A percentile compares a stretch with the other conserved stretches of the same genome.
Evolutionary conservation across 768 basidiomycete species (phyloP).

Genomic region (Strobilomyces echinocephalus): DNA sequence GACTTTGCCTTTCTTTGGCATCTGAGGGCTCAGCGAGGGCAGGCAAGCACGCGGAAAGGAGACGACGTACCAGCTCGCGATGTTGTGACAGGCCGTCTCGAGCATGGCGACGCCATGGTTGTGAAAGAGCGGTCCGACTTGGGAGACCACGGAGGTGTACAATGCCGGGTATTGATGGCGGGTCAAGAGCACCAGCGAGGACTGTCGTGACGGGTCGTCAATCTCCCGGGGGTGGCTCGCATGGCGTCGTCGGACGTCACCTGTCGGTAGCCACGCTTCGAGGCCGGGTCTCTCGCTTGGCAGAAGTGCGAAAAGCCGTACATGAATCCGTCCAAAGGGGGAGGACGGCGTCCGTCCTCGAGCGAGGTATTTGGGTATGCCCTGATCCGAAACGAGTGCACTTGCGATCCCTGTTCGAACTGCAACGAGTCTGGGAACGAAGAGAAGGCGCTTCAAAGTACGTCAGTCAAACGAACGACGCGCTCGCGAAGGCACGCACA

Average conservation of each 20-base stretch:
- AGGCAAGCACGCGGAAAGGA: neutral
- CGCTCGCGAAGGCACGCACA: slow-evolving; percentile 41
- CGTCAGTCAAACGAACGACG: slow-evolving; percentile 4
- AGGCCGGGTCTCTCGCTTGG: slow-evolving; percentile 57
- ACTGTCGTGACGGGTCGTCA: slow-evolving; percentile 8
- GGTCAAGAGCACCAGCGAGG: slow-evolving; percentile 70
- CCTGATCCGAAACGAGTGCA: slow-evolving; percentile 84
- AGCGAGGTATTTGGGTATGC: slow-evolving; percentile 33
- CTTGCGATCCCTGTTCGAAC: slow-evolving; percentile 78
- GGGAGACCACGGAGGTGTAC: slow-evolving; percentile 61
- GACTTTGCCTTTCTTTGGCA: slow-evolving; percentile 75
- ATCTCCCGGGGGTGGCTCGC: neutral
- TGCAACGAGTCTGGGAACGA: slow-evolving; percentile 87
- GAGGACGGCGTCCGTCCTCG: slow-evolving; percentile 31
- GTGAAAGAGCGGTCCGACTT: slow-evolving; percentile 73
- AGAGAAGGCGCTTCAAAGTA: slow-evolving; percentile 68
- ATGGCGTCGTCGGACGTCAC: slow-evolving; percentile 32
- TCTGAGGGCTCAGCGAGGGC: slow-evolving; percentile 9
- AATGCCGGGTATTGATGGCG: slow-evolving; percentile 79
- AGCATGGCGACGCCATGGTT: slow-evolving; percentile 74
- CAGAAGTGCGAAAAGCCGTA: slow-evolving; percentile 79
- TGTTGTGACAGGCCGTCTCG: slow-evolving; percentile 82
- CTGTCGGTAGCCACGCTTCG: slow-evolving; percentile 79
- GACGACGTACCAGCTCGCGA: slow-evolving; percentile 69
- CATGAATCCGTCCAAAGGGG: slow-evolving; percentile 57